A percentile compares a stretch with the other conserved stretches of the same genome.
Conservation (phyloP, 2,329 filamentous ascomycete species). For the Mycogone perniciosa region DNA sequence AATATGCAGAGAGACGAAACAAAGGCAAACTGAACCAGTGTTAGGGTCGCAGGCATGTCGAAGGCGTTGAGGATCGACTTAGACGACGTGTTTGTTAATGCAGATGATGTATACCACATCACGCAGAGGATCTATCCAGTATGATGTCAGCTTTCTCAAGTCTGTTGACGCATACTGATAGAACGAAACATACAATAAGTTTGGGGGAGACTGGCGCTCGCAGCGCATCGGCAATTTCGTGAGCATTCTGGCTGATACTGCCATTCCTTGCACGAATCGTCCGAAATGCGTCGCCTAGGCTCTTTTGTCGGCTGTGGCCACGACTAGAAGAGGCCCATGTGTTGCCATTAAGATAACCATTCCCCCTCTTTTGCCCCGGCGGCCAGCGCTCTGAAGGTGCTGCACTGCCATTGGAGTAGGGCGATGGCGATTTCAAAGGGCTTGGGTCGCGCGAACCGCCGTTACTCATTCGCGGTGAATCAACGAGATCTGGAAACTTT, state of each 20-base stretch:
- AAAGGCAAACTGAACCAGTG: slow-evolving; percentile 87
- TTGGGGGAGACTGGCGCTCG: slow-evolving; percentile 80
- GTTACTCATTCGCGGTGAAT: slow-evolving; percentile 30
- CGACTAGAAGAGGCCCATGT: slow-evolving; percentile 27
- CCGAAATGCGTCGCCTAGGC: slow-evolving; percentile 79
- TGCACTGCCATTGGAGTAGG: slow-evolving; percentile 24
- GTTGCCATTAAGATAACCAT: slow-evolving; percentile 9
- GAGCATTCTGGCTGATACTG: slow-evolving; percentile 87
- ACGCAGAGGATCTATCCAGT: slow-evolving; percentile 67
- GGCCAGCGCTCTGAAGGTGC: slow-evolving; percentile 17
- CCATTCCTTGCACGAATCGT: slow-evolving; percentile 74
- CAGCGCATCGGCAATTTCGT: slow-evolving; percentile 86
- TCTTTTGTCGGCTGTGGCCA: slow-evolving; percentile 71
- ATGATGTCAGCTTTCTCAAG: neutral
- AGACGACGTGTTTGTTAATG: slow-evolving; percentile 93
- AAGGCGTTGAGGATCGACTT: slow-evolving; percentile 94
- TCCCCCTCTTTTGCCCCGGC: neutral
- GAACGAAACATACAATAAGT: slow-evolving; percentile 25
- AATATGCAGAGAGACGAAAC: slow-evolving; percentile 83
- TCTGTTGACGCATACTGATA: neutral
- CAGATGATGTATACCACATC: slow-evolving; percentile 92
- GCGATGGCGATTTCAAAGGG: slow-evolving; percentile 21
- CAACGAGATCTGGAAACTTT: slow-evolving; percentile 52
- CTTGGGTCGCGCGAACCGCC: slow-evolving; percentile 22
- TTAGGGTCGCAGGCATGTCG: slow-evolving; percentile 84